These are phyloP conservation scores for Sphaerulina musiva DNA, from an alignment of 2,329 filamentous ascomycete genomes.

Conservation along the genomic window DNA sequence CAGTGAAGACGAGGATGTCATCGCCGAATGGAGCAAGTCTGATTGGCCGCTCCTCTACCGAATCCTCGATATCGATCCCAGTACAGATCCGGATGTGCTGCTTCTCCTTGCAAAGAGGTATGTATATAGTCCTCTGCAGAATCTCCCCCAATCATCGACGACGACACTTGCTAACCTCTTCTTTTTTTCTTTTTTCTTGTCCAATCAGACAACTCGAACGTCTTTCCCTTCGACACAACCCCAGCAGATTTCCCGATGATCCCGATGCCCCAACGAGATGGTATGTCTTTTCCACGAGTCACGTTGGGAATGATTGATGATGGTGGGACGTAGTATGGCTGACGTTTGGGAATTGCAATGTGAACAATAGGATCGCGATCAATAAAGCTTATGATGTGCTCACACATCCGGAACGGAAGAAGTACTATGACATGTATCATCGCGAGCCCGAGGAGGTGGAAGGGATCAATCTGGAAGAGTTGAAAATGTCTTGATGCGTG, in stretches of 20 bases:
- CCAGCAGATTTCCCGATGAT: slow-evolving; percentile 21
- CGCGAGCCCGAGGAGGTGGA: slow-evolving; percentile 13
- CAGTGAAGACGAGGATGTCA: slow-evolving; percentile 11
- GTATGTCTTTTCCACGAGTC: background rate
- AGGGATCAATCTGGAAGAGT: slow-evolving; percentile 14
- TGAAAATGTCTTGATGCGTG: slow-evolving; percentile 9
- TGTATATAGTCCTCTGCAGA: background rate
- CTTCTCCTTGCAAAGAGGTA: slow-evolving; percentile 17
- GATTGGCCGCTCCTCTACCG: slow-evolving; percentile 24
- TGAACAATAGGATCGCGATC: slow-evolving; percentile 13
- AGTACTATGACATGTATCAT: slow-evolving; percentile 20
- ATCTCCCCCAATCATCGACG: no score
- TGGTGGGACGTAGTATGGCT: background rate
- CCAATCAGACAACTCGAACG: slow-evolving; percentile 15
- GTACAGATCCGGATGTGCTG: slow-evolving; percentile 14
- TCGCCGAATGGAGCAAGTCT: slow-evolving; percentile 11
- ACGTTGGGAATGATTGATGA: background rate
- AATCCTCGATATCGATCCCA: slow-evolving; percentile 25
- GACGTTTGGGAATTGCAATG: background rate
- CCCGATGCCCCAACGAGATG: slow-evolving; percentile 22
- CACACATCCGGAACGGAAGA: slow-evolving; percentile 17
- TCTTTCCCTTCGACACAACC: slow-evolving; percentile 20
- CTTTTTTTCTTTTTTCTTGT: background rate
- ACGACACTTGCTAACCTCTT: slow-evolving; percentile 5
- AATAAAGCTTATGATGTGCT: slow-evolving; percentile 23